A percentile compares a stretch with the other conserved stretches of the same genome.
phyloP scores from a whole-genome alignment of 441 rosid species.

The Corymbia citriodora region DNA sequence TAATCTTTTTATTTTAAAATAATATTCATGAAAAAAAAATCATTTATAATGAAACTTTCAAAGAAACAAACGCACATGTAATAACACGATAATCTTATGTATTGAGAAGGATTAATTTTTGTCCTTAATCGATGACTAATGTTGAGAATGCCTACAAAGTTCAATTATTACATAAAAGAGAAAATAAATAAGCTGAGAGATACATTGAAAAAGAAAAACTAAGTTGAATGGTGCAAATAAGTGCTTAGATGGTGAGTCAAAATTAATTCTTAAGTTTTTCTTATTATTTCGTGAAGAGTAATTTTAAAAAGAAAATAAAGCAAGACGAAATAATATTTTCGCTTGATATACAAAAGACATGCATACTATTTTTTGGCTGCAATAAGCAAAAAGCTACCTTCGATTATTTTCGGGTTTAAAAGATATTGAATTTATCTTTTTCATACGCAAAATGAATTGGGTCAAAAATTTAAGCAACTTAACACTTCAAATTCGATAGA shows the following conservation, averaged over 20 bases:
- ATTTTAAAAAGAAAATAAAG: neutral
- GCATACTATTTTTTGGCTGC: no score
- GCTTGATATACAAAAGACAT: neutral
- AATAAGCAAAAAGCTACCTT: neutral
- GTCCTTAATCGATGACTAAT: neutral
- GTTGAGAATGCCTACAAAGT: no score
- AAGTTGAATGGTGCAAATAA: neutral
- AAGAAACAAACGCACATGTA: no score
- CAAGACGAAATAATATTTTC: neutral
- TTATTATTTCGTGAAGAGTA: neutral
- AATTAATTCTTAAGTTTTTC: neutral
- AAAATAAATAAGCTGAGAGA: neutral
- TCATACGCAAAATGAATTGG: neutral
- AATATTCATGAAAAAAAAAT: no score
- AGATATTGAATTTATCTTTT: neutral
- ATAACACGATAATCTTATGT: neutral
- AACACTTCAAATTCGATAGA: neutral
- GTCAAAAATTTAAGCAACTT: neutral
- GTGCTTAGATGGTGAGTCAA: neutral
- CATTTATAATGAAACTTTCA: neutral
- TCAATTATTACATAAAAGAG: neutral
- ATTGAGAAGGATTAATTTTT: no score
- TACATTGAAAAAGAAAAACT: neutral
- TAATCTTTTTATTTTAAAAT: no score
- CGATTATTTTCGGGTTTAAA: neutral